Evolutionary conservation across 352 stramenopile species (phyloP).

Genomic region (Pythium volutum): DNA sequence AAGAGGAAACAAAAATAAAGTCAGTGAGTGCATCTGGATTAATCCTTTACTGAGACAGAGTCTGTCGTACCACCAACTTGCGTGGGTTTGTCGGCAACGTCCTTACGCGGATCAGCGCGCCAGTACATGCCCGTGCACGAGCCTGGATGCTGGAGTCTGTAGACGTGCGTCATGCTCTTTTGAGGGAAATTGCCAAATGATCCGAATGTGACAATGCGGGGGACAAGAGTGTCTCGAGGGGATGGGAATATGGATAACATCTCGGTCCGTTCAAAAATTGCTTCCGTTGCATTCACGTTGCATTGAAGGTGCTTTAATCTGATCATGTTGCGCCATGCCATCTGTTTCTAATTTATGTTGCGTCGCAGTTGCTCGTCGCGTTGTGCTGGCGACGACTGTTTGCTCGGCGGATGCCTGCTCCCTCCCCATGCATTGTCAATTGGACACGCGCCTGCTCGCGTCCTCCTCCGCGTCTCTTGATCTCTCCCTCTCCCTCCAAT

Average conservation of each 20-base stretch:
- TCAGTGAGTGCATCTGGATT: background rate
- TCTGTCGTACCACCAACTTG: slow-evolving; percentile 3
- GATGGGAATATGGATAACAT: no score
- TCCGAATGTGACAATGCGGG: no score
- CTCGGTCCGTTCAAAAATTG: no score
- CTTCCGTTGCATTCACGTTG: no score
- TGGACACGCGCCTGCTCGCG: background rate
- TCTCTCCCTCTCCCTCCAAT: background rate
- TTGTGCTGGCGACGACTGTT: background rate
- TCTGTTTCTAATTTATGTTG: background rate
- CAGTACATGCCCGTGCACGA: slow-evolving; percentile 18
- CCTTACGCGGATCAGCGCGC: background rate
- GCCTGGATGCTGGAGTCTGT: slow-evolving; percentile 10
- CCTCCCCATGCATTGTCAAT: background rate
- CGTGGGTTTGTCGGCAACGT: background rate
- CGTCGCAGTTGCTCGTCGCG: background rate
- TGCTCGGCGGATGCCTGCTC: no score
- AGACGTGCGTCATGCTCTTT: background rate
- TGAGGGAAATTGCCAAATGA: no score
- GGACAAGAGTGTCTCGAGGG: no score
- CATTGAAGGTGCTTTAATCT: background rate
- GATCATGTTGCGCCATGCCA: background rate
- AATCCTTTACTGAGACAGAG: no score
- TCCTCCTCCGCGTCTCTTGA: background rate
- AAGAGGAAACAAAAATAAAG: background rate